These are phyloP conservation scores for Puccinia horiana DNA, from an alignment of 1,284 basidiomycete species.

Conservation along the genomic window DNA sequence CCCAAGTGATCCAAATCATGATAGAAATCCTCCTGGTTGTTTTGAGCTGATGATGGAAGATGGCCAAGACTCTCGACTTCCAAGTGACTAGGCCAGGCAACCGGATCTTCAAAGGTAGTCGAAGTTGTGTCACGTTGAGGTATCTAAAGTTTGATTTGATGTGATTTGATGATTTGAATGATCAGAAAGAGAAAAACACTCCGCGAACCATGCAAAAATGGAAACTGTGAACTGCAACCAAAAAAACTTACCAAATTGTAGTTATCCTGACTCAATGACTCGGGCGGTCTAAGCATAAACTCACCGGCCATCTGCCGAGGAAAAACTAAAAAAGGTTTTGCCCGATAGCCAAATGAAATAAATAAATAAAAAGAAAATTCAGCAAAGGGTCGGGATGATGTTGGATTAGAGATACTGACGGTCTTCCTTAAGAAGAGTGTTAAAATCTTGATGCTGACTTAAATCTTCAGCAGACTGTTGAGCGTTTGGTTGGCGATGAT, in stretches of 20 bases:
- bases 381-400: no score
- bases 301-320: not conserved
- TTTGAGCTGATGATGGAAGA: not conserved
- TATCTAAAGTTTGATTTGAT: not conserved
- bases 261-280: not conserved
- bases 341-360: not conserved
- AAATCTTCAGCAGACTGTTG: not conserved
- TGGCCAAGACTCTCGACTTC: not conserved
- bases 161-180: not conserved
- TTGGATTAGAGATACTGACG: not conserved
- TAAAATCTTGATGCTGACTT: not conserved
- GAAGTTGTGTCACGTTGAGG: not conserved
- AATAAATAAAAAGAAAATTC: not conserved
- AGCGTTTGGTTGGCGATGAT: not conserved
- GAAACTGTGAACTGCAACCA: not conserved
- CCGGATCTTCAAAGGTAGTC: not conserved
- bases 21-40: not conserved
- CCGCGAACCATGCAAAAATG: not conserved
- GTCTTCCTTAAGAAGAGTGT: not conserved
- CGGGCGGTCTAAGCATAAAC: not conserved
- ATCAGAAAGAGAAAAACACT: not conserved
- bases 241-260: not conserved
- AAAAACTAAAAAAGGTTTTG: not conserved
- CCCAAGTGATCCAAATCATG: slow-evolving; percentile 12
- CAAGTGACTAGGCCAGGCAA: not conserved